Percentiles rank a stretch among this genome's conserved stretches.
Conservation (phyloP, 2,329 filamentous ascomycete species). For the Talaromyces sp. region DNA sequence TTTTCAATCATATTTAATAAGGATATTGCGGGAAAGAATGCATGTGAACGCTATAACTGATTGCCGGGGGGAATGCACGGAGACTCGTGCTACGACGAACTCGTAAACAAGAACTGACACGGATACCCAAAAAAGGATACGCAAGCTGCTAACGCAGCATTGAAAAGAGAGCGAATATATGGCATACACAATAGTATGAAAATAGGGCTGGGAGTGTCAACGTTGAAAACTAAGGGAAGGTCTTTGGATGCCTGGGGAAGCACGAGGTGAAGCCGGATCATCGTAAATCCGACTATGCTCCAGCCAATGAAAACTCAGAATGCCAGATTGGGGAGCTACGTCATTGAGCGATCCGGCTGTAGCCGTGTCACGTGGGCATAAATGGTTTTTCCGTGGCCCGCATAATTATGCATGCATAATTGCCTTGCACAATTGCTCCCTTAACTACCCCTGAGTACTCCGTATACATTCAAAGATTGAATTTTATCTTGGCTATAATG, state of each 20-base stretch:
- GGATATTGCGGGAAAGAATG: background rate
- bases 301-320: background rate
- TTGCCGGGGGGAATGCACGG: background rate
- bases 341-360: background rate
- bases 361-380: too few relatives aligned
- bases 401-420: background rate
- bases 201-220: background rate
- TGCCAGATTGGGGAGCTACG: background rate
- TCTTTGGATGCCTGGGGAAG: background rate
- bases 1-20: constrained; percentile 13
- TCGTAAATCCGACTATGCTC: background rate
- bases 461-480: too few relatives aligned
- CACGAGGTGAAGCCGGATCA: background rate
- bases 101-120: background rate
- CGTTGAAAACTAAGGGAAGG: too few relatives aligned
- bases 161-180: background rate
- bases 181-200: background rate
- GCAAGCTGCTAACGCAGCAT: background rate
- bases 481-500: too few relatives aligned
- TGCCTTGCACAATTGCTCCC: background rate
- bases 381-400: background rate
- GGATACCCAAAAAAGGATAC: background rate
- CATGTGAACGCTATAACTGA: background rate
- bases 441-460: too few relatives aligned
- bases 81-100: background rate